Percentiles rank a stretch among this genome's conserved stretches.
phyloP scores from a whole-genome alignment of 2,329 filamentous ascomycete genomes.

The Hypoxylon sp. region DNA sequence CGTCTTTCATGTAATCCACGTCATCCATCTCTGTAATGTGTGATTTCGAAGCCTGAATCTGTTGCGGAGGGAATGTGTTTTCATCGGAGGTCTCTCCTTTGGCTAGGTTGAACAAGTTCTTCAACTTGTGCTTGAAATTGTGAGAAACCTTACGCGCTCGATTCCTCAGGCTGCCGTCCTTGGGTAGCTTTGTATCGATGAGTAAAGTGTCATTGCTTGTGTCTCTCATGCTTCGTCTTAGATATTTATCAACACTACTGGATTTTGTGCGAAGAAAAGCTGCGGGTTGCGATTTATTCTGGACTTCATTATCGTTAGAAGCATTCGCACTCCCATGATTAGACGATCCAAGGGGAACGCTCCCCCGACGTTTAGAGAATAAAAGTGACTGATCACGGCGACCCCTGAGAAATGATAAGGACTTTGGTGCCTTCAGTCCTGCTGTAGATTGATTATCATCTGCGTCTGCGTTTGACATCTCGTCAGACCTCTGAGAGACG shows the following conservation, averaged over 20 bases:
- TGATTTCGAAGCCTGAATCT: constrained; percentile 57
- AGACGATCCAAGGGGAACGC: constrained; percentile 2
- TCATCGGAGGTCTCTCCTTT: constrained; percentile 49
- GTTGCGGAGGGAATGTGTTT: constrained; percentile 59
- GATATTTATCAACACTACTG: constrained; percentile 46
- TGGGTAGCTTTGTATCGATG: constrained; percentile 31
- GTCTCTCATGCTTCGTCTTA: constrained; percentile 59
- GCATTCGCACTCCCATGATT: constrained; percentile 9
- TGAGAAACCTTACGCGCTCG: constrained; percentile 70
- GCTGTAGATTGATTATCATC: constrained; percentile 46
- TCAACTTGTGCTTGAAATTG: constrained; percentile 68
- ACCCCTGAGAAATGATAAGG: constrained; percentile 61
- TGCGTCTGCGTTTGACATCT: background rate
- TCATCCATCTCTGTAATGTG: constrained; percentile 39
- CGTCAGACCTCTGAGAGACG: constrained; percentile 9
- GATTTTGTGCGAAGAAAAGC: constrained; percentile 54
- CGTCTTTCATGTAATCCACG: constrained; percentile 22
- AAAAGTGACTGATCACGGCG: constrained; percentile 42
- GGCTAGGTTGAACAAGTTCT: constrained; percentile 60
- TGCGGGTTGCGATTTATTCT: constrained; percentile 53
- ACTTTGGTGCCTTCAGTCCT: constrained; percentile 58
- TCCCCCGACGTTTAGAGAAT: constrained; percentile 33
- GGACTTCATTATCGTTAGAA: constrained; percentile 6
- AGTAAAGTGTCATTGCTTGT: constrained; percentile 55
- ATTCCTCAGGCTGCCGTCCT: constrained; percentile 53